Conservation (phyloP, 306 rosid genomes). For the Acacia confusa region DNA sequence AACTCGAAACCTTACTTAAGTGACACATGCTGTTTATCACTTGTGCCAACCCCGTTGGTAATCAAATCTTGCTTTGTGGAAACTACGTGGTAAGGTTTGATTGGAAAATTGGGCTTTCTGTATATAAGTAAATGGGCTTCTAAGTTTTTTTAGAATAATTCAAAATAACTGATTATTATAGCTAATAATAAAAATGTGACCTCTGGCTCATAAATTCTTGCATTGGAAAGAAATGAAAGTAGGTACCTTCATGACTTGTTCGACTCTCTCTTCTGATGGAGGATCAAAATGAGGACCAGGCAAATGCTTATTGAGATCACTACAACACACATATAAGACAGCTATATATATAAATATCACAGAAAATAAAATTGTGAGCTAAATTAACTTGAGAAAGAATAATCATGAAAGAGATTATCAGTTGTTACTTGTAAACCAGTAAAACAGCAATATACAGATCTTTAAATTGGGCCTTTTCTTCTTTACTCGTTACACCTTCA, state of each 20-base stretch:
- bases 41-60: too few species aligned
- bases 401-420: not conserved
- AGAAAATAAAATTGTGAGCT: not conserved
- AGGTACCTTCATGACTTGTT: conserved; percentile 58
- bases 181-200: too few species aligned
- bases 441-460: conserved; percentile 82
- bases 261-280: conserved; percentile 60
- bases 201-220: too few species aligned
- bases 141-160: too few species aligned
- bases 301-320: conserved; percentile 79
- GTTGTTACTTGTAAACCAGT: conserved; percentile 82
- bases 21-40: too few species aligned
- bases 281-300: conserved; percentile 92
- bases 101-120: too few species aligned
- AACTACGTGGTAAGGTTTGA: too few species aligned
- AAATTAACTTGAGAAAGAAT: not conserved
- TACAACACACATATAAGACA: conserved; percentile 33
- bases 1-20: too few species aligned
- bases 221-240: too few species aligned
- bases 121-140: too few species aligned
- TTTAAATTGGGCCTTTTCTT: conserved; percentile 47
- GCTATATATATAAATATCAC: not conserved
- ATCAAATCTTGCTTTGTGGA: not conserved
- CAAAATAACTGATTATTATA: too few species aligned
- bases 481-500: conserved; percentile 37